Base-by-base conservation (phyloP, 2,329 filamentous ascomycete species). In the Fusarium citri region DNA sequence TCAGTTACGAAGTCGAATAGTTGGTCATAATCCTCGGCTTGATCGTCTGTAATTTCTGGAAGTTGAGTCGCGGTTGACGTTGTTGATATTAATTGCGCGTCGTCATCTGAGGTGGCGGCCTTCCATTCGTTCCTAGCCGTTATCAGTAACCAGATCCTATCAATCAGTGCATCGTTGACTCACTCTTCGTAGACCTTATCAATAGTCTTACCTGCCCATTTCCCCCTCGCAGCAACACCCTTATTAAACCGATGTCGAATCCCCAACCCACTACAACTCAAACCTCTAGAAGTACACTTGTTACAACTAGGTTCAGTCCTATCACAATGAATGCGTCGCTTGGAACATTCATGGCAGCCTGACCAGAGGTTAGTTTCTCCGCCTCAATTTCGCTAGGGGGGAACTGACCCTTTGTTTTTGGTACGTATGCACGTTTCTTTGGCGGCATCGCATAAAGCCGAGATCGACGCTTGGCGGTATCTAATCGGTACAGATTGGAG, bases 261-360 rank as follows among this genome's bases (percentile, higher is more conserved):
- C 0, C 73, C 73, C 9, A 75, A 22, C 1, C 73, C 73, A 31
- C 73, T 75, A 26, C 73, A 75, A 15, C 31, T 73, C 4, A 75
- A 2, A 6, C 73, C 73, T 43, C 68, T 68, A 0, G 71, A 71
- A 28, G 48, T 37, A n/a, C 73, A 75, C 14, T 75, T 75, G 1
- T 54, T 54, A 15, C 73, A 75, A 1, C 65, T 62, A 0, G 73
- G 73, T 9, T 74, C 72, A 9, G 47, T 64, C 3, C 73, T 56
- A 12, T 75, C 73, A 25, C 73, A 75, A 34, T 75, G 68, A 37
- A 75, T 75, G 3, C 73, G 66, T 12, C 73, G 25, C 3, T 72
- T 73, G 0, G 73, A 75, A 41, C 73, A 75, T 12, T 75, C 73
- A 26, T 75, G 71, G 2, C 73, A 75, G 10, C 73, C 72, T 74